Evolutionary conservation across 2,329 filamentous ascomycete genomes (phyloP), one percentile per base, ranked within the genome.

Genomic region (Fusarium miscanthi): DNA sequence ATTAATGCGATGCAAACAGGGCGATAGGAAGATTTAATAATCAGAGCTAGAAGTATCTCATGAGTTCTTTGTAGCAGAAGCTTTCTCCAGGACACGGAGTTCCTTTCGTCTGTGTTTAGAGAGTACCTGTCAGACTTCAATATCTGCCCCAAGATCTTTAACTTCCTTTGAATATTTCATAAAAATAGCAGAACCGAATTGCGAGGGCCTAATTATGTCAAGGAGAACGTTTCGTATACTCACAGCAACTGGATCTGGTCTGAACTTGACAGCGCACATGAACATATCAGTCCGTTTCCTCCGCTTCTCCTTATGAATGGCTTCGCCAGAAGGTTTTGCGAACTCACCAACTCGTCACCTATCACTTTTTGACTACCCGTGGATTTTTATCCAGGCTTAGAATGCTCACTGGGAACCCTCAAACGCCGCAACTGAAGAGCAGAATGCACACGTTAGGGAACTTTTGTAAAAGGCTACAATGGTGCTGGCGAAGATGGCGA

Each of bases 381-480:
- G 5, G 3, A n/a, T 10, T 43, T 57, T 61, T 14, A 37, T 43
- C n/a, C 37, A n/a, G 42, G 41, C n/a, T 23, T 54, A 31, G 2
- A 25, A 65, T 42, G 21, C 35, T 23, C 30, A 27, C 14, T 27
- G 57, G 12, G 27, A 61, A 25, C 48, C 57, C 19, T 14, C 30
- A 25, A 61, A 19, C 4, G 9, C 9, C 19, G 2, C 7, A 3
- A 3, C 1, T 5, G 6, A 30, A 23, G 12, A 43, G 1, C 6
- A n/a, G 8, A 13, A 27, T 38, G 49, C 49, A 57, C 40, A n/a
- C 38, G 40, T 17, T 19, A 30, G 5, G 37, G 37, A 27, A 27
- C 17, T 25, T 59, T 54, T n/a, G n/a, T 11, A 9, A 8, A 23
- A 19, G 27, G 23, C 8, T 19, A 23, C 8, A 5, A n/a, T 5